Percentiles rank a stretch among this genome's conserved stretches.
Evolutionary conservation across 2,329 filamentous ascomycete genomes (phyloP).

Genomic region (Penicillium sp.): DNA sequence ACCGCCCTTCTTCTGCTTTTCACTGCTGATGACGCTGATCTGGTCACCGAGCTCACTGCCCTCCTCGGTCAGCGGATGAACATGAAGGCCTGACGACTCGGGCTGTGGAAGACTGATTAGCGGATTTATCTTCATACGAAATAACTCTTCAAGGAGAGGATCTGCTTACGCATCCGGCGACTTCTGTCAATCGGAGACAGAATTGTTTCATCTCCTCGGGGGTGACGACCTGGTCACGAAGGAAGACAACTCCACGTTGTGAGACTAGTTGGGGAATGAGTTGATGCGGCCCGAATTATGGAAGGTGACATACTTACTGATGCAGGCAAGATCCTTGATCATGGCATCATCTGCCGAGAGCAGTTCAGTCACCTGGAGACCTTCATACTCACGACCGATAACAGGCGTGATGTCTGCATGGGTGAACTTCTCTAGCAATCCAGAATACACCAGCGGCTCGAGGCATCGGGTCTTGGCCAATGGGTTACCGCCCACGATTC

Average conservation of each 20-base stretch:
- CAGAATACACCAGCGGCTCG: conserved; percentile 3
- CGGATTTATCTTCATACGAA: background rate
- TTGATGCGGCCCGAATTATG: background rate
- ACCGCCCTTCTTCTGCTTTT: conserved; percentile 7
- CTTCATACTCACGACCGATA: conserved; percentile 5
- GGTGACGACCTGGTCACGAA: conserved; percentile 7
- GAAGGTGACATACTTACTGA: background rate
- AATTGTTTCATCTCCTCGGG: conserved; percentile 2
- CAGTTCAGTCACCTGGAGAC: conserved; percentile 4
- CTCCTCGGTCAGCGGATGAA: conserved; percentile 5
- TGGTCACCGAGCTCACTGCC: conserved; percentile 8
- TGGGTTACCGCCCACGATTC: background rate
- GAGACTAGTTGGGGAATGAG: background rate
- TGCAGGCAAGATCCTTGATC: conserved; percentile 5
- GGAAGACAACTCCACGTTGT: conserved; percentile 7
- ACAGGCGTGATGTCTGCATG: conserved; percentile 4
- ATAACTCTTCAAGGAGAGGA: background rate
- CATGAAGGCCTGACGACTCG: conserved; percentile 6
- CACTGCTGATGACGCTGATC: conserved; percentile 8
- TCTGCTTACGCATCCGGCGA: conserved; percentile 2
- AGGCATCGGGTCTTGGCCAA: conserved; percentile 1
- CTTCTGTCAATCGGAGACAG: conserved; percentile 1
- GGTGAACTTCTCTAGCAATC: conserved; percentile 1
- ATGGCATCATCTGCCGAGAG: conserved; percentile 1
- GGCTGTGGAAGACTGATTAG: background rate